Base-by-base conservation (phyloP, 164 flowering plant species). In the Liriodendron chinense region DNA sequence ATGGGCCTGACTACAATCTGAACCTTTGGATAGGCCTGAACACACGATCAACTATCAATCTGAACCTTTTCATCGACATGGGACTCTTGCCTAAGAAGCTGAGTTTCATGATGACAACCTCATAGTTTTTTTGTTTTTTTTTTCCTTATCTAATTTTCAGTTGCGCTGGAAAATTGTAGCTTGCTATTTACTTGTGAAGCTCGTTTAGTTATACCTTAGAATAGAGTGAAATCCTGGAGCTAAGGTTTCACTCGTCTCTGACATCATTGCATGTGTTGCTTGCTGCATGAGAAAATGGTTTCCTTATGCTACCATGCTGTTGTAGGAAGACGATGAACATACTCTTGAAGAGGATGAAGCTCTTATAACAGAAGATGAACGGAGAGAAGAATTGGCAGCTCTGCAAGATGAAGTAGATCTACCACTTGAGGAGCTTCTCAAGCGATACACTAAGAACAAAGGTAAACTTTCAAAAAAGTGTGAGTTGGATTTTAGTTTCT, bases 291-390 rank as follows among this genome's bases (percentile, higher is more conserved):
- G 62, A 34, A 48, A 72, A 62, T 25, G 9, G 69, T 70, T 68
- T 23, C 50, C 12, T 53, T 57, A 72, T 26, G 21, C 6, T 71
- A 56, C 82, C 66, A 22, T 82, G 23, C 74, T 80, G 85, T 79
- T 84, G 78, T 85, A 96, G 99, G 97, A 89, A 83, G 99, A 96
- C 78, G 95, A 94, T 83, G 98, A 96, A 83, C 93, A 83, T 66
- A 96, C 98, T 13, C 78, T 94, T 72, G 98, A 91, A 80, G 94
- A 90, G 79, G 99, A 96, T 83, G 99, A 94, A 80, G 94, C 94
- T 65, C 88, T 84, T 69, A 89, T 94, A 77, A 92, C 97, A 28
- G 83, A 82, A 80, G 90, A 92, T 74, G 99, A 96, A 84, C 85
- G 98, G 79, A 84, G 78, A 75, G 97, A 90, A 79, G 97, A 96